phyloP scores from a whole-genome alignment of 345 rosid genomes.

The Eutrema yunnanense region DNA sequence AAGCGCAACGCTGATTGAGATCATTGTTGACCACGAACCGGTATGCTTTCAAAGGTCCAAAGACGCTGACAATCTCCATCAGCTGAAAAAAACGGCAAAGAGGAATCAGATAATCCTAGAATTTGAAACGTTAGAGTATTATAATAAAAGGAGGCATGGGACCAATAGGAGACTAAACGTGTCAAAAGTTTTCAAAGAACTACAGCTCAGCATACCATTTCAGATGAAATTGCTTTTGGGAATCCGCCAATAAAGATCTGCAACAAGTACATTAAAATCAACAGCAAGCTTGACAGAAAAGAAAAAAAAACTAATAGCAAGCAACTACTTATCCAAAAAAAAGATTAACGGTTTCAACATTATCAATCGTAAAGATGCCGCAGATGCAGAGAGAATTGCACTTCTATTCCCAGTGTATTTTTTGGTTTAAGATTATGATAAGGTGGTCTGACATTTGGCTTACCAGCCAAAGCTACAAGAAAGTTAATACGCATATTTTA shows the following conservation, averaged over 20 bases:
- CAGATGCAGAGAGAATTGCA: no score
- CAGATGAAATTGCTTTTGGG: slow-evolving; percentile 59
- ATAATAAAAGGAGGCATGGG: not conserved
- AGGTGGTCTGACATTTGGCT: no score
- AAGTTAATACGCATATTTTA: not conserved
- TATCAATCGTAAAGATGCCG: not conserved
- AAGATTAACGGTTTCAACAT: not conserved
- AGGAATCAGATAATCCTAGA: slow-evolving; percentile 8
- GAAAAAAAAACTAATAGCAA: not conserved
- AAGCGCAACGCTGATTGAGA: slow-evolving; percentile 41
- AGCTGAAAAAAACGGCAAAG: slow-evolving; percentile 44
- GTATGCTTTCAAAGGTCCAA: slow-evolving; percentile 82
- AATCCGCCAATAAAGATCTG: slow-evolving; percentile 94
- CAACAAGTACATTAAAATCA: slow-evolving; percentile 27
- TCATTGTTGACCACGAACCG: slow-evolving; percentile 44
- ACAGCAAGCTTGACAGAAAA: slow-evolving; percentile 13
- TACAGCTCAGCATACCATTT: slow-evolving; percentile 60
- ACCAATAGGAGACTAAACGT: not conserved
- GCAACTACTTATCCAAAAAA: slow-evolving; percentile 3
- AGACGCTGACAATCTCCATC: slow-evolving; percentile 75
- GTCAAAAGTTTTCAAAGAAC: not conserved
- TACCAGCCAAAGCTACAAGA: not conserved
- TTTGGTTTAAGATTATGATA: no score
- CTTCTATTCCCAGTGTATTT: no score
- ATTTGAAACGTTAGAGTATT: not conserved